Percentiles rank a stretch among this genome's conserved stretches.
These are phyloP conservation scores for Elaeis oleifera DNA, from an alignment of 202 grass and related monocot genomes.

Conservation along the genomic window DNA sequence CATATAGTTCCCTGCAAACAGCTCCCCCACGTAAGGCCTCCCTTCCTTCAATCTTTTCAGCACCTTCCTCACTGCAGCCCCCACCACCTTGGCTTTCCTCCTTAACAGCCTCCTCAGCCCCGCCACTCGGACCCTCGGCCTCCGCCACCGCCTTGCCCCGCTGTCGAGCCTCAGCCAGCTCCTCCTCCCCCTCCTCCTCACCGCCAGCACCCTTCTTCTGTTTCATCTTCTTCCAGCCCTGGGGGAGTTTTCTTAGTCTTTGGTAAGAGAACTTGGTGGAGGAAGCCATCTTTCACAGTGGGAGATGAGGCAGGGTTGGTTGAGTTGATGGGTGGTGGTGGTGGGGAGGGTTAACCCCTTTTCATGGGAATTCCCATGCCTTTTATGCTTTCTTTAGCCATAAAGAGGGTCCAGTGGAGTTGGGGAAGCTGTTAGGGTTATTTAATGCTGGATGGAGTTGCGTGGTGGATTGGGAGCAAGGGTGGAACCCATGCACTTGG, in stretches of 20 bases:
- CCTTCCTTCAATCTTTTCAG: slow-evolving; percentile 52
- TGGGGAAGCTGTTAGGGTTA: too few relatives aligned
- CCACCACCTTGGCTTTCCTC: slow-evolving; percentile 37
- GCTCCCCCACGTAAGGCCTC: slow-evolving; percentile 54
- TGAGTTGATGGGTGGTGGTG: too few relatives aligned
- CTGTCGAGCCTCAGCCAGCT: slow-evolving; percentile 20
- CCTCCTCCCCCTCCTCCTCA: slow-evolving; percentile 6
- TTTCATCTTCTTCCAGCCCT: background rate
- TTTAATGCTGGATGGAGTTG: too few relatives aligned
- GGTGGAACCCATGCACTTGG: too few relatives aligned
- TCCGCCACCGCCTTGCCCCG: slow-evolving; percentile 16
- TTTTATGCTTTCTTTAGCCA: too few relatives aligned
- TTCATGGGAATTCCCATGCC: too few relatives aligned
- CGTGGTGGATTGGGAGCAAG: too few relatives aligned
- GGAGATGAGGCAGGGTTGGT: too few relatives aligned
- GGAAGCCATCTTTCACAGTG: too few relatives aligned
- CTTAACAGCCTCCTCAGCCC: slow-evolving; percentile 41
- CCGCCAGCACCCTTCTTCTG: background rate
- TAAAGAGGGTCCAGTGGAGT: too few relatives aligned
- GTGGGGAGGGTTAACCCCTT: too few relatives aligned
- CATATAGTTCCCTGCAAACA: slow-evolving; percentile 96
- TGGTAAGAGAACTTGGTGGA: slow-evolving; percentile 1
- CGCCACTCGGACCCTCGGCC: slow-evolving; percentile 47
- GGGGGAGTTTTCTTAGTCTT: background rate
- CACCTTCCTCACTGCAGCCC: slow-evolving; percentile 42